phyloP scores from a whole-genome alignment of 768 basidiomycete genomes.

The Paxillus involutus region DNA sequence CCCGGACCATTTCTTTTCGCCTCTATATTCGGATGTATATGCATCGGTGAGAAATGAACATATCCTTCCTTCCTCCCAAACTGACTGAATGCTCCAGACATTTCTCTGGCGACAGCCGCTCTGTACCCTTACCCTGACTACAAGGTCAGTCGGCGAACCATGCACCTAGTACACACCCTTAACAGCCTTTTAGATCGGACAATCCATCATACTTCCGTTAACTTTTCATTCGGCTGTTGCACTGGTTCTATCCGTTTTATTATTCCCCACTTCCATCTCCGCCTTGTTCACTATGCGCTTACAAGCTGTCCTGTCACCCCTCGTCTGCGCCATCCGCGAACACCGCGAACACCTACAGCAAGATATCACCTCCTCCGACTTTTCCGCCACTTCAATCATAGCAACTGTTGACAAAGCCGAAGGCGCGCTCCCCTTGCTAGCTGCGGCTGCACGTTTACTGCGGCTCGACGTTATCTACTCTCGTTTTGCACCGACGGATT shows the following conservation, averaged over 20 bases:
- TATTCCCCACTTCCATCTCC: constrained; percentile 68
- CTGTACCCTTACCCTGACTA: constrained; percentile 71
- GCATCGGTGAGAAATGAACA: constrained; percentile 41
- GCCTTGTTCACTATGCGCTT: constrained; percentile 55
- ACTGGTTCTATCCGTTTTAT: constrained; percentile 46
- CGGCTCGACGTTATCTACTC: constrained; percentile 58
- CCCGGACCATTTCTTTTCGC: constrained; percentile 65
- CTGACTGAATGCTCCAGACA: constrained; percentile 40
- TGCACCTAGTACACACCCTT: neutral
- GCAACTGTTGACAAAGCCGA: constrained; percentile 41
- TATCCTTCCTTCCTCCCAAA: neutral
- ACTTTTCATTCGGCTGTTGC: constrained; percentile 58
- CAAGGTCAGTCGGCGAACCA: constrained; percentile 27
- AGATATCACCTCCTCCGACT: constrained; percentile 34
- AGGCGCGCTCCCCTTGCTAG: constrained; percentile 49
- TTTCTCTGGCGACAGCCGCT: constrained; percentile 53
- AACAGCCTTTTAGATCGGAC: constrained; percentile 42
- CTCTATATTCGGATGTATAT: constrained; percentile 57
- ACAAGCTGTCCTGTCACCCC: constrained; percentile 45
- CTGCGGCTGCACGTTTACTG: constrained; percentile 52
- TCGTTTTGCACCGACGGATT: constrained; percentile 60
- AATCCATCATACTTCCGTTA: constrained; percentile 54
- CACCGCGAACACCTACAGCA: constrained; percentile 48
- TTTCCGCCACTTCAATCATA: constrained; percentile 34
- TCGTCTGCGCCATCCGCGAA: constrained; percentile 42